Conservation (phyloP, 306 rosid species). For the Acmispon strigosus region DNA sequence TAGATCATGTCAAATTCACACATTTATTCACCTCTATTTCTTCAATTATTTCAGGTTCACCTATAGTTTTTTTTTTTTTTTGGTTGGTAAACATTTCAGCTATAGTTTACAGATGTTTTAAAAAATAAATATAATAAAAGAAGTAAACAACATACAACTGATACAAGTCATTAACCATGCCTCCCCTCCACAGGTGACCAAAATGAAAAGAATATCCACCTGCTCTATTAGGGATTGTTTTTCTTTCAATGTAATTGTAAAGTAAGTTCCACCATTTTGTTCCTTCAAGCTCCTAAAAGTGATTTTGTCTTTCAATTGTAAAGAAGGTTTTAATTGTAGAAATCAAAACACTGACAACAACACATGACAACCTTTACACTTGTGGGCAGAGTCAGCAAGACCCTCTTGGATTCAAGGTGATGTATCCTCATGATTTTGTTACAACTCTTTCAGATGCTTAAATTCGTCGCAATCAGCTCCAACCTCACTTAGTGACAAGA, state of each 20-base stretch:
- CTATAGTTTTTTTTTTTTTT: too few relatives aligned
- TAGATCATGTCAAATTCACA: too few relatives aligned
- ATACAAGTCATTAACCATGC: constrained; percentile 15
- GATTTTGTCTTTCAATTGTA: constrained; percentile 19
- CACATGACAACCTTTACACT: constrained; percentile 25
- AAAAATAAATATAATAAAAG: not conserved
- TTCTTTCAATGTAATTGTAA: not conserved
- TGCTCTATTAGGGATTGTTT: constrained; percentile 24
- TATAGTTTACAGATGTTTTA: not conserved
- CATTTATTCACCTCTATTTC: too few relatives aligned
- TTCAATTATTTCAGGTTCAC: too few relatives aligned
- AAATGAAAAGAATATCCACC: constrained; percentile 12
- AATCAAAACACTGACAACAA: constrained; percentile 9
- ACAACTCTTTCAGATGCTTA: constrained; percentile 65
- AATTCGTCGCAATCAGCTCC: constrained; percentile 87
- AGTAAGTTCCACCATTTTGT: constrained; percentile 27
- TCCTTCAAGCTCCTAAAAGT: constrained; percentile 27
- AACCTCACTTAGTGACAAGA: constrained; percentile 50
- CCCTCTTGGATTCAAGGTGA: constrained; percentile 20
- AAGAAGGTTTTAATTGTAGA: constrained; percentile 16
- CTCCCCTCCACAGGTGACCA: constrained; percentile 8
- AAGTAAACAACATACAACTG: constrained; percentile 7
- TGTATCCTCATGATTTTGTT: constrained; percentile 19
- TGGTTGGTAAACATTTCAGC: not conserved
- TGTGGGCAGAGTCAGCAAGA: constrained; percentile 25